Conservation (phyloP, 495 filamentous ascomycete species). For the Aspergillus nidulans region DNA sequence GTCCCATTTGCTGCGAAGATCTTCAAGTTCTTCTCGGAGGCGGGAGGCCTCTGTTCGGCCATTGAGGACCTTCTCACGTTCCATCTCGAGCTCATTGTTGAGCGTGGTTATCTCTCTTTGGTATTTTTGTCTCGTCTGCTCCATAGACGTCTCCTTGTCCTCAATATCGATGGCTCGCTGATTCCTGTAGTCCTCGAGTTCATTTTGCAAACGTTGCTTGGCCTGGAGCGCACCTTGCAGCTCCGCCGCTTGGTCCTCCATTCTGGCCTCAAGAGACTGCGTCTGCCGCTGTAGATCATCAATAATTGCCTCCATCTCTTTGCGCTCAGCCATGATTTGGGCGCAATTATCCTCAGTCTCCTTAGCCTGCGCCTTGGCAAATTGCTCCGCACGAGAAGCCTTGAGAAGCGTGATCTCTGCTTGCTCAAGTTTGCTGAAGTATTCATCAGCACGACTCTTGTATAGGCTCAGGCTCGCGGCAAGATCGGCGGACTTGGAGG, state of each 20-base stretch:
- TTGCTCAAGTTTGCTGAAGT: constrained; percentile 96
- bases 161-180: constrained; percentile 94
- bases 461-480: constrained; percentile 80
- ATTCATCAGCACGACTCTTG: constrained; percentile 91
- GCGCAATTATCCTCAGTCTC: constrained; percentile 92
- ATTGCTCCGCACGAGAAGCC: constrained; percentile 85
- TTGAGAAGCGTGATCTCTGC: constrained; percentile 95
- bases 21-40: constrained; percentile 89
- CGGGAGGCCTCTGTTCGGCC: constrained; percentile 65
- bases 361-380: constrained; percentile 79
- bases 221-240: constrained; percentile 80
- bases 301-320: constrained; percentile 79
- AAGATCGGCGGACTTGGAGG: constrained; percentile 78
- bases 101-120: constrained; percentile 86
- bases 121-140: constrained; percentile 97
- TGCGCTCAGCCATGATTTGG: constrained; percentile 85
- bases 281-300: constrained; percentile 89
- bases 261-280: constrained; percentile 81
- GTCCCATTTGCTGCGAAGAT: constrained; percentile 95
- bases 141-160: constrained; percentile 93
- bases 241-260: constrained; percentile 90
- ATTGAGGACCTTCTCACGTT: constrained; percentile 76
- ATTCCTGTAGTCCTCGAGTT: constrained; percentile 94
- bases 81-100: constrained; percentile 87
- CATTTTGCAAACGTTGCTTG: constrained; percentile 93